phyloP scores from a whole-genome alignment of 2,329 filamentous ascomycete genomes.

The Colletotrichum sansevieriae region DNA sequence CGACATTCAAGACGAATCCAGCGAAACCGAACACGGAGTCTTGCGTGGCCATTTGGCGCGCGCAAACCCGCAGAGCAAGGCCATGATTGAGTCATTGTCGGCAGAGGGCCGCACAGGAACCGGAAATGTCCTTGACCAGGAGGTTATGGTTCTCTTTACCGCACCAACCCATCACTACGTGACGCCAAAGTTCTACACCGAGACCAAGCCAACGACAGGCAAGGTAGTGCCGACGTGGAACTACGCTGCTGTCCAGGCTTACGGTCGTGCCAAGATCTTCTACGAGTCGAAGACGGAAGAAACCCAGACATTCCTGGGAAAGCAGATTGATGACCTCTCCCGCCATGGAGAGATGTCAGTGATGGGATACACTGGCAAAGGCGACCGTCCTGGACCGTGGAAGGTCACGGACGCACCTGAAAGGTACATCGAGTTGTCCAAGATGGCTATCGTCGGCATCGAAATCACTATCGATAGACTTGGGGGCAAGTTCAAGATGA shows the following conservation, averaged over 20 bases:
- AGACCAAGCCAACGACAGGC: conserved; percentile 73
- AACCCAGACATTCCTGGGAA: conserved; percentile 61
- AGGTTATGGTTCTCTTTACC: conserved; percentile 75
- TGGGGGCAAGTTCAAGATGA: conserved; percentile 77
- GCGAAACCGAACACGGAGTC: conserved; percentile 55
- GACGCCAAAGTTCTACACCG: conserved; percentile 75
- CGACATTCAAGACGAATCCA: conserved; percentile 59
- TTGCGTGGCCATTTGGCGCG: conserved; percentile 74
- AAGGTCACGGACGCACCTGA: conserved; percentile 68
- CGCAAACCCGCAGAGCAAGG: conserved; percentile 73
- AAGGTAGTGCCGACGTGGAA: conserved; percentile 82
- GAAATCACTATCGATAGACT: conserved; percentile 68
- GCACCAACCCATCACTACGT: conserved; percentile 71
- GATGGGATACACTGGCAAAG: conserved; percentile 66
- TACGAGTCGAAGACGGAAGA: conserved; percentile 61
- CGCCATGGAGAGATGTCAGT: conserved; percentile 63
- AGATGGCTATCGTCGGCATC: conserved; percentile 71
- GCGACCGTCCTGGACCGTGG: conserved; percentile 61
- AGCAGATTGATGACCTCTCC: conserved; percentile 67
- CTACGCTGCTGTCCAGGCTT: conserved; percentile 74
- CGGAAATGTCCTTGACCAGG: conserved; percentile 56
- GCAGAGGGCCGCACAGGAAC: conserved; percentile 27
- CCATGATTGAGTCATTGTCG: conserved; percentile 63
- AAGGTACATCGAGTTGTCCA: conserved; percentile 67
- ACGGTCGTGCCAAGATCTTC: conserved; percentile 68